Evolutionary conservation across 108 stramenopile genomes (phyloP), one percentile per base, ranked within the genome.

Genomic region (Stephanodiscus minutulus): DNA sequence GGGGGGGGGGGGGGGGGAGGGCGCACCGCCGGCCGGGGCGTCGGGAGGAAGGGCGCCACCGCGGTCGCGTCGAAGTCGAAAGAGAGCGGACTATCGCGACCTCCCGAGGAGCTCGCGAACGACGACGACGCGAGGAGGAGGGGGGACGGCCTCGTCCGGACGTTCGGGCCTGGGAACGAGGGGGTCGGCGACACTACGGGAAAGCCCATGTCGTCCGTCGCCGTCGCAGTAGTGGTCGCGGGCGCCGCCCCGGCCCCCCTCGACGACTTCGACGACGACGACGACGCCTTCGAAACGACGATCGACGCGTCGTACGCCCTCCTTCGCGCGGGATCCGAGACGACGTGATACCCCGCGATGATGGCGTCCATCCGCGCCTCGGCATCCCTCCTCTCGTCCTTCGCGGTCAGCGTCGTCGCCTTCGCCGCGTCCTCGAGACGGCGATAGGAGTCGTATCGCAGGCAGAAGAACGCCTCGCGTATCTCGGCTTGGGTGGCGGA

Each of bases 401-500:
- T 41, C 21, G 61, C 44, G 47, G 64, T n/a, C 18, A 24, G 46
- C 27, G 28, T 29, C 61, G 64, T 15, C 10, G 13, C 39, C 7
- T 37, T 55, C 15, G 50, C 56, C 36, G 28, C 49, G 33, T 44
- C 68, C 39, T 69, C 53, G 18, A 75, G 49, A 20, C 48, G 33
- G 18, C 71, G 68, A 37, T 75, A 75, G 29, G 70, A 46, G 28
- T 70, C 74, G 44, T 80, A 80, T 9, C 79, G 68, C 8, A 75
- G 61, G 56, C 85, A 77, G 62, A 91, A 91, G 83, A 85, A 91
- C 12, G 87, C 86, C 22, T 87, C 87, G 20, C 87, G 87, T 39
- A 88, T 76, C 56, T 88, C 76, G 7, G 73, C 56, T 17, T 63
- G 61, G 11, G 75, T 50, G 18, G 86, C 80, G 10, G 28, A 58